Base-by-base conservation (phyloP, 306 rosid genomes). In the Cicer chorassanicum region DNA sequence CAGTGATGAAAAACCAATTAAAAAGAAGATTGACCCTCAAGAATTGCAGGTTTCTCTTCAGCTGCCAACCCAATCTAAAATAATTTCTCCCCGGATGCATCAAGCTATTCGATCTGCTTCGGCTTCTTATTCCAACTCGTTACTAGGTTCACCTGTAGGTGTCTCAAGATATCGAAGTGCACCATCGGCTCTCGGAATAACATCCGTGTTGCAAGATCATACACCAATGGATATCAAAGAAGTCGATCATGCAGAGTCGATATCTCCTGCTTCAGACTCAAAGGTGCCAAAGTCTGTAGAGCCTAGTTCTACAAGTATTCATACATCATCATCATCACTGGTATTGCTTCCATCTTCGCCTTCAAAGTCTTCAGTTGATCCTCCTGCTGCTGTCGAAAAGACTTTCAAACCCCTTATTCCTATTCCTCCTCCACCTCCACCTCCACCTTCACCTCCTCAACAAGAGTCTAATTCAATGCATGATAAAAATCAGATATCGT, bases 111-210 rank as follows among this genome's bases (percentile, higher is more conserved):
- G 78, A 80, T 81, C 90, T n/a, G 70, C 91, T 54, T 77, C 93
- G 15, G 64, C 62, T 87, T 88, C 93, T 72, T 73, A 46, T 72
- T 55, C 74, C 83, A 86, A 78, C 82, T 82, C 92, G 66, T 82
- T 83, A 67, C 93, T 78, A 80, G 93, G 89, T 61, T 90, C 92
- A 42, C 89, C 93, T 60, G 54, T 74, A 66, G 79, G 90, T 57
- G 64, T 83, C 46, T 85, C 92, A 53, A 86, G 95, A 86, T 90
- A 81, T 84, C 89, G 70, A 12, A 85, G 89, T 74, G 83, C 89
- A 34, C 89, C 97, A 61, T 85, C 93, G 40, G 80, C 92, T 77
- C 91, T 92, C 59, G 98, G 98, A 83, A 92, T 92, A 80, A 92
- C 96, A 72, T 85, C 92, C 62, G 88, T 90, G 68, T 82, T 95